These are phyloP conservation scores for Botrytis pseudocinerea DNA, from an alignment of 2,329 filamentous ascomycete species.

Conservation along the genomic window DNA sequence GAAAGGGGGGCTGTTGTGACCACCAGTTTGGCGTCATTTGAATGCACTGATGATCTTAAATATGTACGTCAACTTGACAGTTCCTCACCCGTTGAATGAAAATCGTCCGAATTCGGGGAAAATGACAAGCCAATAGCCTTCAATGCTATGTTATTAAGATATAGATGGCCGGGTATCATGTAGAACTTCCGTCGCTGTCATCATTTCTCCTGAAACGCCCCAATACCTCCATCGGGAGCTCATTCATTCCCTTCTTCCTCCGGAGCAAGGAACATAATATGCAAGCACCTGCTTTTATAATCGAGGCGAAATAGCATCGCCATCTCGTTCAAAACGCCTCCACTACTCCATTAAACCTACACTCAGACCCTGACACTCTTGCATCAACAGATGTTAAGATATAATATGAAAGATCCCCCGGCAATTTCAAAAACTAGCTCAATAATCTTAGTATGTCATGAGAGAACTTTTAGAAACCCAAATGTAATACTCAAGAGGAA, in stretches of 20 bases:
- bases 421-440: neutral
- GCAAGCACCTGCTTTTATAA: neutral
- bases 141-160: neutral
- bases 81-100: constrained; percentile 11
- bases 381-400: neutral
- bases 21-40: neutral
- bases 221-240: neutral
- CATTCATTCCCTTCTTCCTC: neutral
- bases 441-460: constrained; percentile 27
- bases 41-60: constrained; percentile 3
- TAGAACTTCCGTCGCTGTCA: neutral
- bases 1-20: neutral
- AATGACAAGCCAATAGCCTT: neutral
- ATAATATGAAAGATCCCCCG: neutral
- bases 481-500: constrained; percentile 77
- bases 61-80: constrained; percentile 4
- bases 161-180: constrained; percentile 17
- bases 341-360: neutral
- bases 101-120: constrained; percentile 3
- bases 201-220: neutral
- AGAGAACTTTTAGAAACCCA: constrained; percentile 58
- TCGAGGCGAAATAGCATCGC: neutral
- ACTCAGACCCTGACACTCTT: neutral
- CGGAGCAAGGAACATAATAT: neutral
- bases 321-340: neutral